A percentile compares a stretch with the other conserved stretches of the same genome.
Conservation (phyloP, 1,284 basidiomycete species). For the Pascua guehoae region DNA sequence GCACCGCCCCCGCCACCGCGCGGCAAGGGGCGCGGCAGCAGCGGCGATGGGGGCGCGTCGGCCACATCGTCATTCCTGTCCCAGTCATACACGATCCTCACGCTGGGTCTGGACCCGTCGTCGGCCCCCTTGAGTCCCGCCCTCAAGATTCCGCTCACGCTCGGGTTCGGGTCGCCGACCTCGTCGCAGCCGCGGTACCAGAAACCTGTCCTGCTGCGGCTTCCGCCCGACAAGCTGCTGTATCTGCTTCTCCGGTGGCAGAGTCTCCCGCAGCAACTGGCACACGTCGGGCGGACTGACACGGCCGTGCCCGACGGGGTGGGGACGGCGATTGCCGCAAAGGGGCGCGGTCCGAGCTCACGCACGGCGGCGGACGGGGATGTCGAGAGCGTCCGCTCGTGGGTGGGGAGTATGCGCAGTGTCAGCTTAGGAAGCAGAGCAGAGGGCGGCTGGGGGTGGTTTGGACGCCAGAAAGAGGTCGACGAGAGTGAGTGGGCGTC, state of each 20-base stretch:
- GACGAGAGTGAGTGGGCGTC: slow-evolving; percentile 37
- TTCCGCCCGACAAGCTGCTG: slow-evolving; percentile 46
- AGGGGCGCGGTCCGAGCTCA: slow-evolving; percentile 20
- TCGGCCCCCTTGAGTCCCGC: slow-evolving; percentile 37
- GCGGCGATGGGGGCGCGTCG: background rate
- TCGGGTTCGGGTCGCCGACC: slow-evolving; percentile 39
- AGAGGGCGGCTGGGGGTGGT: slow-evolving; percentile 26
- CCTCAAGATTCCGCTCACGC: slow-evolving; percentile 41
- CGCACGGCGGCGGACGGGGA: slow-evolving; percentile 35
- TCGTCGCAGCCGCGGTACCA: background rate
- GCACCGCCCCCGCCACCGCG: slow-evolving; percentile 23
- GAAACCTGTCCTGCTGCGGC: slow-evolving; percentile 39
- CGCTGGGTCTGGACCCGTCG: slow-evolving; percentile 45
- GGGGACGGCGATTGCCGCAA: slow-evolving; percentile 19
- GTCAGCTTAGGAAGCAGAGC: slow-evolving; percentile 23
- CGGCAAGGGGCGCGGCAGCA: slow-evolving; percentile 1
- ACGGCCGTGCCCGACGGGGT: slow-evolving; percentile 41
- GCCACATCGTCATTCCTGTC: slow-evolving; percentile 26
- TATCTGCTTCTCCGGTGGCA: slow-evolving; percentile 48
- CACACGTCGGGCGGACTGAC: slow-evolving; percentile 45
- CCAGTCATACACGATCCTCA: slow-evolving; percentile 47
- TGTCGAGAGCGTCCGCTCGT: slow-evolving; percentile 44
- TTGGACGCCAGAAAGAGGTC: slow-evolving; percentile 34
- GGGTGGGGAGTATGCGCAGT: slow-evolving; percentile 47
- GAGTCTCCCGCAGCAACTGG: slow-evolving; percentile 30